Evolutionary conservation across 2,329 filamentous ascomycete genomes (phyloP).

Genomic region (Penicillium occitanis): DNA sequence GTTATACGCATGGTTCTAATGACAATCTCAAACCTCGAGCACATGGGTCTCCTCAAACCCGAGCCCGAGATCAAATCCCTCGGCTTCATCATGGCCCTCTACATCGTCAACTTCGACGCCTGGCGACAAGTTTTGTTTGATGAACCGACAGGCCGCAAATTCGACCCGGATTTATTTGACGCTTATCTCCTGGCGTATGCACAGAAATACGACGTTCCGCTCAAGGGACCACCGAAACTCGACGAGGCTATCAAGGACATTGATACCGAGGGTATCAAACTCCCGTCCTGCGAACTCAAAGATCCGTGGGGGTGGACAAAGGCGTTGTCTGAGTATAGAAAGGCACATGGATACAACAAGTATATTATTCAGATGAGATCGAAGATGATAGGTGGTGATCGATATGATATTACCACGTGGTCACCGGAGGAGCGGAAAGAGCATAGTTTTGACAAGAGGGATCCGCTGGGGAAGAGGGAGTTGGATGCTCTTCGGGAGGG

Average conservation of each 20-base stretch:
- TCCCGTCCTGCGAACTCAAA: conserved; percentile 27
- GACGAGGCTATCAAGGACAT: conserved; percentile 24
- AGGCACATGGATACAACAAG: conserved; percentile 14
- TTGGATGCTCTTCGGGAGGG: conserved; percentile 42
- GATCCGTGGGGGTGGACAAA: conserved; percentile 32
- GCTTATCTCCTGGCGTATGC: not conserved
- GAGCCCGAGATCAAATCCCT: conserved; percentile 41
- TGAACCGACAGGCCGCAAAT: not conserved
- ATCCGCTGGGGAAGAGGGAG: conserved; percentile 37
- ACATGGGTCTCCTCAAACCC: conserved; percentile 32
- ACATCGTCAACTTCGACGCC: conserved; percentile 31
- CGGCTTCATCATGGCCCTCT: conserved; percentile 41
- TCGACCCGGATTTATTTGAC: not conserved
- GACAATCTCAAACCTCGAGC: conserved; percentile 42
- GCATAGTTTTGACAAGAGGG: conserved; percentile 35
- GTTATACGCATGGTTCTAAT: conserved; percentile 34
- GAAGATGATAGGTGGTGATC: conserved; percentile 41
- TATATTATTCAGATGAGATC: not conserved
- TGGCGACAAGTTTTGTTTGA: conserved; percentile 5
- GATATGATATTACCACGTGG: conserved; percentile 40
- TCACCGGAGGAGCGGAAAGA: conserved; percentile 36
- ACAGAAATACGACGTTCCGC: not conserved
- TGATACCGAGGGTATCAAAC: conserved; percentile 24
- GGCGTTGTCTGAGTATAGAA: conserved; percentile 27
- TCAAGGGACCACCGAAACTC: not conserved